phyloP scores from a whole-genome alignment of 352 stramenopile genomes.

The Pythium rishiriense region DNA sequence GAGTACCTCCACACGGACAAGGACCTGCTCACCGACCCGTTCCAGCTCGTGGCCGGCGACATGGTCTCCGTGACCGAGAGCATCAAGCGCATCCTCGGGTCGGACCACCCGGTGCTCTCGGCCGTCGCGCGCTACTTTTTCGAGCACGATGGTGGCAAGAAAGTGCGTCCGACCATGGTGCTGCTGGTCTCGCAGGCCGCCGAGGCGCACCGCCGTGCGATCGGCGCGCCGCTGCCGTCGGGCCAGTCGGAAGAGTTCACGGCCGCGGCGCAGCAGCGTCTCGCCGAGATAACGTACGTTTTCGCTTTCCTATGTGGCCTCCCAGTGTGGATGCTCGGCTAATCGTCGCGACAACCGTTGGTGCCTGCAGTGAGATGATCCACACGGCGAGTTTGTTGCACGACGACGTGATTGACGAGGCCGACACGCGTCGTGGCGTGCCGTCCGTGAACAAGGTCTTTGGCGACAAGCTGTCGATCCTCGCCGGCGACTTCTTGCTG shows the following conservation, averaged over 20 bases:
- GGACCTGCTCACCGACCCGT: slow-evolving; percentile 85
- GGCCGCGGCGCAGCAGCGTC: slow-evolving; percentile 64
- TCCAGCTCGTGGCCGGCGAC: slow-evolving; percentile 90
- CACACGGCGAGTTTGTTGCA: slow-evolving; percentile 98
- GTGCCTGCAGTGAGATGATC: slow-evolving; percentile 95
- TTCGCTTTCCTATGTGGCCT: neutral
- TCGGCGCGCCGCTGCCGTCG: slow-evolving; percentile 39
- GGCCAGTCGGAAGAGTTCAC: slow-evolving; percentile 79
- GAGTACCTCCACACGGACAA: slow-evolving; percentile 57
- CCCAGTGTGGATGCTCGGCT: neutral
- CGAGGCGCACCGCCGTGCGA: slow-evolving; percentile 68
- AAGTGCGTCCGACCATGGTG: slow-evolving; percentile 98
- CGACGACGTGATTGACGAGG: slow-evolving; percentile 99
- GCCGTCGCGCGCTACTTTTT: slow-evolving; percentile 97
- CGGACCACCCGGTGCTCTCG: slow-evolving; percentile 96
- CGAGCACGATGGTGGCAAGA: slow-evolving; percentile 95
- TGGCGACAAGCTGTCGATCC: slow-evolving; percentile 98
- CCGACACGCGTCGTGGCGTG: slow-evolving; percentile 93
- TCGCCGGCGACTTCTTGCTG: slow-evolving; percentile 97
- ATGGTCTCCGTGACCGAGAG: slow-evolving; percentile 92
- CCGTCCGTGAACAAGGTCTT: slow-evolving; percentile 97
- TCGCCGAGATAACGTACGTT: slow-evolving; percentile 85
- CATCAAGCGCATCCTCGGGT: slow-evolving; percentile 96
- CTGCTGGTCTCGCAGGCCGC: slow-evolving; percentile 93
- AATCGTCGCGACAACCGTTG: too few species aligned